Evolutionary conservation across 208 protist genomes (phyloP).

Genomic region (Leishmania major): DNA sequence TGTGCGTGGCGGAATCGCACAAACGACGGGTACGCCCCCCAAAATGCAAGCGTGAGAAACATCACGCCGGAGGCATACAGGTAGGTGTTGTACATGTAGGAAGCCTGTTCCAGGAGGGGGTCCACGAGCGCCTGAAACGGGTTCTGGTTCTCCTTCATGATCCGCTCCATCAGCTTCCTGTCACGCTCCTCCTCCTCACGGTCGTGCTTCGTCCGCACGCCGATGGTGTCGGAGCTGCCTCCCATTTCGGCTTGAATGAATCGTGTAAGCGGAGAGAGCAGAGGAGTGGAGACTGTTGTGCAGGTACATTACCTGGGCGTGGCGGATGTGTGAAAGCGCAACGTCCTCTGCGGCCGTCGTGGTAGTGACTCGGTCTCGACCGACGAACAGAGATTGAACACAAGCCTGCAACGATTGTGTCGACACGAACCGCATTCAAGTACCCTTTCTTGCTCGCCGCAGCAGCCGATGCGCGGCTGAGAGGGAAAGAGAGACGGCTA

Average conservation of each 20-base stretch:
- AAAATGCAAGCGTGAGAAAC: constrained; percentile 51
- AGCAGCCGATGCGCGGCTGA: not conserved
- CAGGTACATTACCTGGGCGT: not conserved
- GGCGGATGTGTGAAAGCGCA: no score
- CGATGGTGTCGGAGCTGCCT: constrained; percentile 13
- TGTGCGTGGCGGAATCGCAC: constrained; percentile 69
- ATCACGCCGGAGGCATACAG: constrained; percentile 72
- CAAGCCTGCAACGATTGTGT: not conserved
- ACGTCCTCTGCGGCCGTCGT: not conserved
- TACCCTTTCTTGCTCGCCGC: not conserved
- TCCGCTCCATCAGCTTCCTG: constrained; percentile 41
- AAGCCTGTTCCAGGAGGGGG: constrained; percentile 17
- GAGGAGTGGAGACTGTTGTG: not conserved
- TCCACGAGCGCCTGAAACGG: constrained; percentile 54
- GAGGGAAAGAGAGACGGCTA: not conserved
- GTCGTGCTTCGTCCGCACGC: constrained; percentile 47
- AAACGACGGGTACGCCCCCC: constrained; percentile 66
- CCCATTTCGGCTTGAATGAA: not conserved
- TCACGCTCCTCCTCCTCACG: constrained; percentile 51
- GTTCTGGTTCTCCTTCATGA: constrained; percentile 54
- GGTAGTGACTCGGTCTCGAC: not conserved
- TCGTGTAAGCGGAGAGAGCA: not conserved
- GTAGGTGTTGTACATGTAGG: constrained; percentile 53
- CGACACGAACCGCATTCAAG: not conserved
- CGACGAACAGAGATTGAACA: not conserved